Evolutionary conservation across 148 eudicot species (phyloP).

Genomic region (Agrostemma githago): DNA sequence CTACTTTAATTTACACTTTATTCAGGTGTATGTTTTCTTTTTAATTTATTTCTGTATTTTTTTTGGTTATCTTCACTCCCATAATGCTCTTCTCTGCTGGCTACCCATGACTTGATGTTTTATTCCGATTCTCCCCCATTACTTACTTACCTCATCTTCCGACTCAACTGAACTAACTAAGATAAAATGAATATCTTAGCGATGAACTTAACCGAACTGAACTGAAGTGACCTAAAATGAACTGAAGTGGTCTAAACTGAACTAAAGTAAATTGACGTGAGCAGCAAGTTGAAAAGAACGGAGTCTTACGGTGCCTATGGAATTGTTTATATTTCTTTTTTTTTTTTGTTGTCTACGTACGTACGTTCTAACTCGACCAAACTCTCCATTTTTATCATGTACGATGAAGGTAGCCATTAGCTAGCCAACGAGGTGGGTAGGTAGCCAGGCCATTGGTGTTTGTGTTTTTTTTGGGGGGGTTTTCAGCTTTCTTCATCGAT

Average conservation of each 20-base stretch:
- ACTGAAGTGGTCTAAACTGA: no score
- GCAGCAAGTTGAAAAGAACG: no score
- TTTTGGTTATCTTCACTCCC: neutral
- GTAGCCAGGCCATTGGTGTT: no score
- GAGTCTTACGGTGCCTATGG: neutral
- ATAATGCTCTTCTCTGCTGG: constrained; percentile 8
- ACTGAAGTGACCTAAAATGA: no score
- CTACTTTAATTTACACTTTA: constrained; percentile 7
- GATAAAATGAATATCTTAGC: no score
- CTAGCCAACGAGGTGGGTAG: no score
- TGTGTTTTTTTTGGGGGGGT: no score
- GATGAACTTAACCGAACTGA: no score
- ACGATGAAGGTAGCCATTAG: neutral
- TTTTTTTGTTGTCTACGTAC: neutral
- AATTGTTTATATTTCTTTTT: neutral
- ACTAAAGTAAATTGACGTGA: no score
- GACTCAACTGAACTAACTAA: no score
- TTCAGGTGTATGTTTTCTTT: constrained; percentile 11
- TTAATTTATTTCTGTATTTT: neutral
- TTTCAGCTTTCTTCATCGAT: no score
- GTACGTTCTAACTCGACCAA: neutral
- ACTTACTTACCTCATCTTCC: no score
- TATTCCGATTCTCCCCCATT: neutral
- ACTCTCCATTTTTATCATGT: neutral
- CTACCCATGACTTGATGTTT: neutral